Conservation (phyloP, 306 rosid genomes). For the Glycine tomentella region DNA sequence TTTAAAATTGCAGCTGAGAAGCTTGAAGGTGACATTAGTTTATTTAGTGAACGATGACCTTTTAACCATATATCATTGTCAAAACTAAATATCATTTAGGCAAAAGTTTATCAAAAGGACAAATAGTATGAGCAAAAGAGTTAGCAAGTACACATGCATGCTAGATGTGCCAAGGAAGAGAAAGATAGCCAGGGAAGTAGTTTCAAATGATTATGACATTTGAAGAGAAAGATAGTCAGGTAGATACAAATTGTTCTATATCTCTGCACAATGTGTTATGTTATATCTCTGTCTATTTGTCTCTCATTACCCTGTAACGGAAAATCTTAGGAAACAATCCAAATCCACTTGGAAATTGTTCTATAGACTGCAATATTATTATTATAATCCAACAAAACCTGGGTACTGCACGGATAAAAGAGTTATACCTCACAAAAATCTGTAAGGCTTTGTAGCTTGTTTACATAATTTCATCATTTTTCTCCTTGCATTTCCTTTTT, state of each 20-base stretch:
- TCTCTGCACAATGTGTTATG: not conserved
- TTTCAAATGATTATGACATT: not conserved
- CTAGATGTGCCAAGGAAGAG: not conserved
- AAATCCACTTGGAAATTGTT: not conserved
- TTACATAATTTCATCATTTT: not conserved
- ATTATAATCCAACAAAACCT: not conserved
- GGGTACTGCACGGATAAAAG: not conserved
- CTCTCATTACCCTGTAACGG: not conserved
- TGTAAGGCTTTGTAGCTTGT: not conserved
- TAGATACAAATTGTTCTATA: not conserved
- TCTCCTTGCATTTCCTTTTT: too few species aligned
- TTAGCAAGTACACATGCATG: not conserved
- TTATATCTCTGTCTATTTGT: not conserved
- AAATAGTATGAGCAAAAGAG: not conserved
- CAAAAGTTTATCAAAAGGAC: not conserved
- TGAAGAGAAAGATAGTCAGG: not conserved
- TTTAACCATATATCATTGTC: not conserved
- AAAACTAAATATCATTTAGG: constrained; percentile 9
- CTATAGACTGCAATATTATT: not conserved
- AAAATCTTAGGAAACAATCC: constrained; percentile 1
- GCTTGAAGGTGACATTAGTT: constrained; percentile 61
- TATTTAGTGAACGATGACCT: not conserved
- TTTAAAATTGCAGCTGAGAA: constrained; percentile 68
- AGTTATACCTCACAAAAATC: not conserved
- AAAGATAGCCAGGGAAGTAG: too few species aligned